phyloP scores from a whole-genome alignment of 768 basidiomycete species.

The Naganishia kalamii region DNA sequence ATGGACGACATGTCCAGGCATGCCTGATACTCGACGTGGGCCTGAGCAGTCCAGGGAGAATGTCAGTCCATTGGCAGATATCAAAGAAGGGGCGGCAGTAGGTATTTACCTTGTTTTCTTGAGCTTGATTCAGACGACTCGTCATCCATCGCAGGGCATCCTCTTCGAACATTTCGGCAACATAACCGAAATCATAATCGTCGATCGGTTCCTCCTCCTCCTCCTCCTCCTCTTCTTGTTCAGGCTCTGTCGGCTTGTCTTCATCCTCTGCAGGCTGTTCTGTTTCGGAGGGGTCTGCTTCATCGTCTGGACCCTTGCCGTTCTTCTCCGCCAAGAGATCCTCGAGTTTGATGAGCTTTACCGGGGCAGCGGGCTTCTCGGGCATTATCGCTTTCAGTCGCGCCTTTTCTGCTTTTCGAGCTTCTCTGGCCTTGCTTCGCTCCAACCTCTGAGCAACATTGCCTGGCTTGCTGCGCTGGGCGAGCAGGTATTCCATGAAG shows the following conservation, averaged over 20 bases:
- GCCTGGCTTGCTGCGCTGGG: constrained; percentile 48
- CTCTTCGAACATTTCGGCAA: constrained; percentile 54
- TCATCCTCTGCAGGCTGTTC: neutral
- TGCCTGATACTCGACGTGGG: constrained; percentile 72
- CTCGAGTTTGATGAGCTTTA: constrained; percentile 13
- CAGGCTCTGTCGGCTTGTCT: neutral
- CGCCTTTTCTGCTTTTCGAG: constrained; percentile 12
- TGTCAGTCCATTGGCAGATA: neutral
- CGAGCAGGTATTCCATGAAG: constrained; percentile 85
- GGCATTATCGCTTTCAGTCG: neutral
- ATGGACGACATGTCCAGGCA: constrained; percentile 68
- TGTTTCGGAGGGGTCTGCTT: neutral
- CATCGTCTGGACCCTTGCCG: neutral
- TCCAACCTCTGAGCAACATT: neutral
- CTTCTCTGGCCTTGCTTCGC: constrained; percentile 4
- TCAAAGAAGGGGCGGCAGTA: no score
- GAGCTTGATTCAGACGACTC: constrained; percentile 5
- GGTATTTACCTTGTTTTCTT: constrained; percentile 57
- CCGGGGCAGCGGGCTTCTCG: neutral
- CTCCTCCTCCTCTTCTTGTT: constrained; percentile 30
- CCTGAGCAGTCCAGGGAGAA: neutral
- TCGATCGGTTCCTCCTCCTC: constrained; percentile 28
- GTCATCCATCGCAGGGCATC: constrained; percentile 68
- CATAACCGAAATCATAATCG: constrained; percentile 9
- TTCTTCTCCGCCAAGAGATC: neutral